A percentile compares a stretch with the other conserved stretches of the same genome.
phyloP scores from a whole-genome alignment of 2,329 filamentous ascomycete species.

The Lojkania enalia region DNA sequence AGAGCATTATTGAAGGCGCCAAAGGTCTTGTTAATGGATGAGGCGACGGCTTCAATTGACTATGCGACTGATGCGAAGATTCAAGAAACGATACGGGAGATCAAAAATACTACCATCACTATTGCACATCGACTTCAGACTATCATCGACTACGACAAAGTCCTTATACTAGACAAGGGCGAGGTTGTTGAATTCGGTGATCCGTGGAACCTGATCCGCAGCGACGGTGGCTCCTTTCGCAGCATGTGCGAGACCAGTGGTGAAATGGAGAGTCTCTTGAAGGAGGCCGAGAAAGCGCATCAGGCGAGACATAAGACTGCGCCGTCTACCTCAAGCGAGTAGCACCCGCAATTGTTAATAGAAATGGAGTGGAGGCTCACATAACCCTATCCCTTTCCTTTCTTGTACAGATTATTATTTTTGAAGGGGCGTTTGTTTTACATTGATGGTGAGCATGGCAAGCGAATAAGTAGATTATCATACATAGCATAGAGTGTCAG shows the following conservation, averaged over 20 bases:
- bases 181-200: conserved; percentile 87
- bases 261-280: conserved; percentile 57
- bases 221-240: conserved; percentile 67
- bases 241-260: conserved; percentile 72
- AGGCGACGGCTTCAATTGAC: conserved; percentile 96
- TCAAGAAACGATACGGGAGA: conserved; percentile 91
- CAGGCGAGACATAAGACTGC: no score
- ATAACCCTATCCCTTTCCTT: no score
- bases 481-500: no score
- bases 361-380: no score
- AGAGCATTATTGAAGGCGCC: conserved; percentile 89
- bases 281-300: conserved; percentile 58
- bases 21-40: conserved; percentile 97
- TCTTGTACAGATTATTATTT: no score
- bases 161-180: conserved; percentile 90
- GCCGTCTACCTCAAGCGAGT: no score
- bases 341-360: no score
- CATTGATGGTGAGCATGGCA: no score
- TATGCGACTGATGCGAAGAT: conserved; percentile 96
- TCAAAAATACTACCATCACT: conserved; percentile 89
- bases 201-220: conserved; percentile 70
- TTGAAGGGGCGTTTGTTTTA: no score
- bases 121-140: conserved; percentile 96
- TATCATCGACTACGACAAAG: conserved; percentile 98
- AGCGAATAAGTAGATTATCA: no score